Evolutionary conservation across 257 asterid species (phyloP), one percentile per base, ranked within the genome.

Genomic region (Leptodermis oblonga): DNA sequence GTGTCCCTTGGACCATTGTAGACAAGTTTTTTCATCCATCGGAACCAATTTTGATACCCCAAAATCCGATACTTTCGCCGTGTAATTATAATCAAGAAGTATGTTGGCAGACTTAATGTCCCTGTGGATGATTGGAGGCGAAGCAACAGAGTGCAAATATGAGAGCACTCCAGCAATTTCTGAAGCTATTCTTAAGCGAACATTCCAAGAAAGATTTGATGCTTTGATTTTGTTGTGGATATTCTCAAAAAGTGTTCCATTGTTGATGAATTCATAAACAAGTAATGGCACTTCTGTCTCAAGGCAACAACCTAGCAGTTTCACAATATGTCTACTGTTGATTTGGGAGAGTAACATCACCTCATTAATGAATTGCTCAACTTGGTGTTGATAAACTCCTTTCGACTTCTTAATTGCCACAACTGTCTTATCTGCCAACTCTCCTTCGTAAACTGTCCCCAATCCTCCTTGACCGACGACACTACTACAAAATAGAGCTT

Each of bases 41-140:
- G 78, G 83, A 42, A 78, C 72, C 30, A 76, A 53, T 45, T 72
- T 80, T 5, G 85, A 80, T 42, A 72, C 78, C 3, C 84, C 81
- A 0, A 80, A 83, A 71, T 83, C 81, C 0, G 77, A 30, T 52
- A 73, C 84, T 36, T 78, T 74, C 2, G 77, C 76, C 0, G 73
- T 80, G 73, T 54, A 76, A 8, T 28, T 55, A 0, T 53, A n/a
- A 67, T 85, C 86, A n/a, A n/a, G n/a, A 18, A 82, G 83, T 60
- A 85, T 78, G 41, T 78, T 83, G 0, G 62, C 76, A 0, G 82
- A 59, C 52, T 78, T 80, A 9, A 82, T 77, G 53, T 78, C 81
- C 54, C 83, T 58, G 25, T 85, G 85, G 36, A 82, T 78, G 42
- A 85, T 85, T 55, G 82, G 84, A 56, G 81, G 64, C 0, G 82